A percentile compares a stretch with the other conserved stretches of the same genome.
These are phyloP conservation scores for Pseudonitzschia delicatissima DNA, from an alignment of 108 stramenopile species.

Conservation along the genomic window DNA sequence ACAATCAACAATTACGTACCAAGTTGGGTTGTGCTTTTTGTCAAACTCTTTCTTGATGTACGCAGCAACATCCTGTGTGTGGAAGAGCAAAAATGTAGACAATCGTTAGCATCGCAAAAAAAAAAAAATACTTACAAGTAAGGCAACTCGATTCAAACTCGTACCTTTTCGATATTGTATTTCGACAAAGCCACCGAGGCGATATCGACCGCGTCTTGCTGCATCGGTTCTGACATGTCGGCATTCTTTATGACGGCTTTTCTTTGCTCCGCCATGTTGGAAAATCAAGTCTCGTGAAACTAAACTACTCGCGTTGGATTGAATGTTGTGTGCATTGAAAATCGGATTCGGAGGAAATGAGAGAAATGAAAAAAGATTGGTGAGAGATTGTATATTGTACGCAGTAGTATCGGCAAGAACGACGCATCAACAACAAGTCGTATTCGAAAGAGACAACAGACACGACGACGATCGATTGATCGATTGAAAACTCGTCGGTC, in stretches of 20 bases:
- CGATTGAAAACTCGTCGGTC: too few relatives aligned
- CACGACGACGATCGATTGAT: too few relatives aligned
- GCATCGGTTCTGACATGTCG: slow-evolving; percentile 99
- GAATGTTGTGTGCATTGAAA: background rate
- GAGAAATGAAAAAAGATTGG: background rate
- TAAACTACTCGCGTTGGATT: background rate
- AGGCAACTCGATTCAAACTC: slow-evolving; percentile 6
- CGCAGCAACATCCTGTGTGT: slow-evolving; percentile 94
- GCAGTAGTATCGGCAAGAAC: too few relatives aligned
- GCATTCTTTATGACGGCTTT: slow-evolving; percentile 99
- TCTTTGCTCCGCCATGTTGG: slow-evolving; percentile 74
- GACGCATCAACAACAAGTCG: too few relatives aligned
- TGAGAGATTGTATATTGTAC: too few relatives aligned
- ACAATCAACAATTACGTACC: slow-evolving; percentile 65
- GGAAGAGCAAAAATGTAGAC: slow-evolving; percentile 6
- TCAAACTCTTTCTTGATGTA: slow-evolving; percentile 99
- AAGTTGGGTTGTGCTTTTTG: slow-evolving; percentile 98
- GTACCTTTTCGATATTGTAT: slow-evolving; percentile 99
- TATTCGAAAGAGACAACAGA: too few relatives aligned
- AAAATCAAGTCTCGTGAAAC: background rate
- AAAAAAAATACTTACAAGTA: background rate
- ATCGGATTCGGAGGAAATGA: background rate
- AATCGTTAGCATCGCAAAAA: background rate
- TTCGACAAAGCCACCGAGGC: slow-evolving; percentile 99
- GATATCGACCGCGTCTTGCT: slow-evolving; percentile 99